phyloP scores from a whole-genome alignment of 2,329 filamentous ascomycete species.

The Aspergillus tubingensis region DNA sequence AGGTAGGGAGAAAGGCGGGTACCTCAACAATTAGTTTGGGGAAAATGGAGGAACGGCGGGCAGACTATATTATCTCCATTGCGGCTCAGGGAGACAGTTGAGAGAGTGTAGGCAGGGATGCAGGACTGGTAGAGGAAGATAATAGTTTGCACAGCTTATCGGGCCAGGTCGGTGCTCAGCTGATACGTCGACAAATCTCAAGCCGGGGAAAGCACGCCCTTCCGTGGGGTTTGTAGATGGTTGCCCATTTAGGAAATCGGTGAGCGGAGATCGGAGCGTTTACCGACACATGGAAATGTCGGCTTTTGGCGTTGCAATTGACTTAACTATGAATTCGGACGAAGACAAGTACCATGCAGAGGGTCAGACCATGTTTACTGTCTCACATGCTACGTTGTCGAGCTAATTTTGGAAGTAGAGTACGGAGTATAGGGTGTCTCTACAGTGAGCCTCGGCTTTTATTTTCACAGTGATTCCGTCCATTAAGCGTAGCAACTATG shows the following conservation, averaged over 20 bases:
- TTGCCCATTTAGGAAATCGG: slow-evolving; percentile 36
- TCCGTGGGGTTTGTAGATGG: slow-evolving; percentile 30
- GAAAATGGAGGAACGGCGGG: neutral
- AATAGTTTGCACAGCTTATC: neutral
- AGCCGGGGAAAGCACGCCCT: slow-evolving; percentile 26
- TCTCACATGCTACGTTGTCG: too few relatives aligned
- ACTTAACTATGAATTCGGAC: too few relatives aligned
- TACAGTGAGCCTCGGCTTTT: too few relatives aligned
- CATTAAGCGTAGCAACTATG: too few relatives aligned
- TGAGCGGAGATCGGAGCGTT: slow-evolving; percentile 29
- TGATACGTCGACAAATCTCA: slow-evolving; percentile 13
- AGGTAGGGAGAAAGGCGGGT: neutral
- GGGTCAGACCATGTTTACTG: too few relatives aligned
- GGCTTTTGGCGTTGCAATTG: too few relatives aligned
- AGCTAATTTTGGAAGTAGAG: too few relatives aligned
- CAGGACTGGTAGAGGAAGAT: neutral
- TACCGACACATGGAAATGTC: slow-evolving; percentile 7
- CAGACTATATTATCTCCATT: slow-evolving; percentile 17
- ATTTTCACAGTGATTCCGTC: too few relatives aligned
- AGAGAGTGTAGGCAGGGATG: neutral
- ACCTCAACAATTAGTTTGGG: neutral
- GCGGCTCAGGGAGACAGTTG: neutral
- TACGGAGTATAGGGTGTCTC: too few relatives aligned
- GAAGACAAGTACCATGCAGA: too few relatives aligned
- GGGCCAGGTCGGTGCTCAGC: slow-evolving; percentile 4